Evolutionary conservation across 169 alveolate genomes (phyloP).

Genomic region (Eimeria acervulina): DNA sequence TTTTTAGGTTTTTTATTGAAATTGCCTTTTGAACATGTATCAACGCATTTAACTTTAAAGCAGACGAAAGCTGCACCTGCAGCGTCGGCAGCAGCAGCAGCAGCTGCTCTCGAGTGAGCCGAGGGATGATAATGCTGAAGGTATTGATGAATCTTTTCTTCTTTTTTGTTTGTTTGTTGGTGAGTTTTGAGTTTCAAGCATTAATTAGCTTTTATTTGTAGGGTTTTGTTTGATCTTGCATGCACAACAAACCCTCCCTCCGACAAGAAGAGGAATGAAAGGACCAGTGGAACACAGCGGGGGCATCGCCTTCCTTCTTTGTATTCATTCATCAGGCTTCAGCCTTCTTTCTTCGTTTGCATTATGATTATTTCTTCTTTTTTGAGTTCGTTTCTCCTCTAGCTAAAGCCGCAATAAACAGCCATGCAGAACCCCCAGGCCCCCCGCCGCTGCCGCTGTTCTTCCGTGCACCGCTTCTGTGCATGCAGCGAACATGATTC

Average conservation of each 20-base stretch:
- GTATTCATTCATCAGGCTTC: too few relatives aligned
- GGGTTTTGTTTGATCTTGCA: neutral
- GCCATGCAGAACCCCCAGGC: neutral
- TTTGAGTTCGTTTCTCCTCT: neutral
- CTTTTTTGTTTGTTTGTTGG: neutral
- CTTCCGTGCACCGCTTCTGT: conserved; percentile 11
- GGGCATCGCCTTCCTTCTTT: too few relatives aligned
- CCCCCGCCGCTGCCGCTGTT: neutral
- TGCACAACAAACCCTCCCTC: neutral
- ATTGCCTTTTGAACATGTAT: neutral
- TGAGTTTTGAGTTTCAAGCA: too few relatives aligned
- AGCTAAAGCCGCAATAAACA: neutral
- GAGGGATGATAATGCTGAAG: neutral
- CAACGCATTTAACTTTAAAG: neutral
- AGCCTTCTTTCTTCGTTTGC: too few relatives aligned
- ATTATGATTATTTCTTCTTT: neutral
- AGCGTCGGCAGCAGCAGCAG: conserved; percentile 23
- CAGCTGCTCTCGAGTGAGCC: neutral
- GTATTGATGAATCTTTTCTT: neutral
- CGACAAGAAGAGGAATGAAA: too few relatives aligned
- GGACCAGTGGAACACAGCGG: too few relatives aligned
- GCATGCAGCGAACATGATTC: neutral
- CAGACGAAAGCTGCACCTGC: neutral
- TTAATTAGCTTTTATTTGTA: too few relatives aligned
- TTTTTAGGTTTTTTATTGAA: neutral